These are phyloP conservation scores for Phytophthora litchii DNA, from an alignment of 352 stramenopile species.

Conservation along the genomic window DNA sequence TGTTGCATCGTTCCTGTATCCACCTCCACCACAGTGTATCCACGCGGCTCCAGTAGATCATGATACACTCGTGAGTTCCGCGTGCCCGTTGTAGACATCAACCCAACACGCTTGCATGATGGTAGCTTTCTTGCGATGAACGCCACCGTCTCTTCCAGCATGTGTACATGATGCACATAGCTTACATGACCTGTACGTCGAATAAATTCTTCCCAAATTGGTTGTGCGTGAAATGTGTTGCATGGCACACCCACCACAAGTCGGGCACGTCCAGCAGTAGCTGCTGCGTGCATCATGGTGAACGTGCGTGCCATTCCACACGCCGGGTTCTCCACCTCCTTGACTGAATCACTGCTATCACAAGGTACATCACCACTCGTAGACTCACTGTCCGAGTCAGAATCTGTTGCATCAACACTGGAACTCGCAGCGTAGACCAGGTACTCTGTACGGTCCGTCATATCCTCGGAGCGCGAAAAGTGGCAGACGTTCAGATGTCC, in stretches of 20 bases:
- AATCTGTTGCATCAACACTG: conserved; percentile 17
- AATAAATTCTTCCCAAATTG: conserved; percentile 79
- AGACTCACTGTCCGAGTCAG: conserved; percentile 19
- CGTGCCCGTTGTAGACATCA: conserved; percentile 76
- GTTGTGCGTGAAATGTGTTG: conserved; percentile 78
- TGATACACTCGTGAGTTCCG: conserved; percentile 69
- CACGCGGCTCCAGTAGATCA: conserved; percentile 64
- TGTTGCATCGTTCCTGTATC: conserved; percentile 43
- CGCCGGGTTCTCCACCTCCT: conserved; percentile 67
- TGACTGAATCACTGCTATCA: background rate
- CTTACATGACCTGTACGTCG: conserved; percentile 33
- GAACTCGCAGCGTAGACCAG: conserved; percentile 37
- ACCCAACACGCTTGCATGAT: conserved; percentile 52
- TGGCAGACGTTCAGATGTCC: conserved; percentile 73
- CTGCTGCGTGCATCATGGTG: conserved; percentile 67
- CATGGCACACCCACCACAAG: conserved; percentile 72
- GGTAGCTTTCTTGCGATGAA: conserved; percentile 58
- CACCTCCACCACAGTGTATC: conserved; percentile 67
- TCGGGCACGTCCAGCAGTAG: conserved; percentile 33
- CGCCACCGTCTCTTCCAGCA: conserved; percentile 72
- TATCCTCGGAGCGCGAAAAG: conserved; percentile 77
- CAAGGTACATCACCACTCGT: background rate
- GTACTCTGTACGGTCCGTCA: conserved; percentile 76
- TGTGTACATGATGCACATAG: conserved; percentile 56
- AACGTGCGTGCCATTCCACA: conserved; percentile 77